phyloP scores from a whole-genome alignment of 1,284 basidiomycete species.

The Dichomitus squalens region DNA sequence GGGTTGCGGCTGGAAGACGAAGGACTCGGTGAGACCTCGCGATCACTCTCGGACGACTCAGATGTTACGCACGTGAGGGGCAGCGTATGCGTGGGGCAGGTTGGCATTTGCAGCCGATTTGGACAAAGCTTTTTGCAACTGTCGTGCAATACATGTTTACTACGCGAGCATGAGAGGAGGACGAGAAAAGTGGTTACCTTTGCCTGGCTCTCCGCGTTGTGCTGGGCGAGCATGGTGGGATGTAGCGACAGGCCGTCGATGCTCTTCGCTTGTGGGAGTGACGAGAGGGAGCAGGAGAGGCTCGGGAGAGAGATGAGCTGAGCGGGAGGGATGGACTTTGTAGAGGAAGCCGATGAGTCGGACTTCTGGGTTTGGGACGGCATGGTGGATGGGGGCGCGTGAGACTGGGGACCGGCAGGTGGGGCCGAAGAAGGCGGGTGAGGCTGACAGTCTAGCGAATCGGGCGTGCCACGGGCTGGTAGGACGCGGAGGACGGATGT shows the following conservation, averaged over 20 bases:
- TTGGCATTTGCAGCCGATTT: slow-evolving; percentile 27
- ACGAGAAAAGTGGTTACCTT: slow-evolving; percentile 47
- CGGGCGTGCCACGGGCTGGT: not conserved
- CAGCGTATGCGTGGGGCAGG: slow-evolving; percentile 22
- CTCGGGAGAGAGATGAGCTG: slow-evolving; percentile 70
- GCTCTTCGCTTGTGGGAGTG: slow-evolving; percentile 69
- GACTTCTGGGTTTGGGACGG: slow-evolving; percentile 34
- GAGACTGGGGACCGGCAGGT: slow-evolving; percentile 11
- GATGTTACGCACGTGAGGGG: slow-evolving; percentile 22
- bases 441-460: not conserved
- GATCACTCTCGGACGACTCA: slow-evolving; percentile 5
- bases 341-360: slow-evolving; percentile 30
- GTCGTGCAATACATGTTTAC: slow-evolving; percentile 17
- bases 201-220: slow-evolving; percentile 70
- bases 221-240: slow-evolving; percentile 64
- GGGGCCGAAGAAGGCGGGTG: slow-evolving; percentile 14
- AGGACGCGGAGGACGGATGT: not conserved
- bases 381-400: slow-evolving; percentile 12
- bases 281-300: slow-evolving; percentile 64
- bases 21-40: slow-evolving; percentile 5
- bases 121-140: slow-evolving; percentile 35
- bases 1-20: slow-evolving; percentile 12
- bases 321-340: slow-evolving; percentile 35
- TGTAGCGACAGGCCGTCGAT: slow-evolving; percentile 66
- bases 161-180: slow-evolving; percentile 1